Evolutionary conservation across 208 protist species (phyloP), one percentile per base, ranked within the genome.

Genomic region (Angomonas desouzai): DNA sequence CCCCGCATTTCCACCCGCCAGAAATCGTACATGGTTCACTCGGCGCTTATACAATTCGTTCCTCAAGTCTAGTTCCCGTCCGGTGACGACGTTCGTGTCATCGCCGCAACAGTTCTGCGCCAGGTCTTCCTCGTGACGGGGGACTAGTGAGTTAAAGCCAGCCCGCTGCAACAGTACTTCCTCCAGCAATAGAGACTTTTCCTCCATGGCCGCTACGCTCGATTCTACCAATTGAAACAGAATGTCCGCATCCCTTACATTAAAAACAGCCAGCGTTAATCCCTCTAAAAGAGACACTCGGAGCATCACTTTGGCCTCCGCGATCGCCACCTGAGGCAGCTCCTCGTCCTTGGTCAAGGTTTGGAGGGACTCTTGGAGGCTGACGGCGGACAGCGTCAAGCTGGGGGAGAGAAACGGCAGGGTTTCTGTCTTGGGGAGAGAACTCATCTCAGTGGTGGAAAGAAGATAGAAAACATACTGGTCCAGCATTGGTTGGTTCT

Each of bases 151-250:
- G 1, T 59, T 28, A 62, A 83, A 79, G 43, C 89, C 89, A 47
- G 91, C 70, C 47, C 87, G 84, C 67, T 96, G 89, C 68, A 92
- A 47, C 53, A 93, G 83, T 40, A 96, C 68, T 30, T 87, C 78
- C 43, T 88, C 63, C 43, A 96, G 70, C 38, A 96, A 59, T 11
- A 70, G 62, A 27, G 89, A 93, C 64, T 91, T 79, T 45, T 80
- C 74, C 43, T 81, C 77, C 58, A 87, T 81, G 60, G 83, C 74
- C 32, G 79, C 64, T 48, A 92, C 65, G 20, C 85, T 71, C 62
- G 85, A 73, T 38, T 56, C 74, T 13, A 95, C 60, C 16, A 95
- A 56, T 16, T 77, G 79, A 30, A 95, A 57, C 16, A 91, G 43
- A 62, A 82, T 77, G 51, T 92, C 82, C 16, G 80, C 77, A 64